phyloP scores from a whole-genome alignment of 441 rosid genomes.

The Metrosideros polymorpha region DNA sequence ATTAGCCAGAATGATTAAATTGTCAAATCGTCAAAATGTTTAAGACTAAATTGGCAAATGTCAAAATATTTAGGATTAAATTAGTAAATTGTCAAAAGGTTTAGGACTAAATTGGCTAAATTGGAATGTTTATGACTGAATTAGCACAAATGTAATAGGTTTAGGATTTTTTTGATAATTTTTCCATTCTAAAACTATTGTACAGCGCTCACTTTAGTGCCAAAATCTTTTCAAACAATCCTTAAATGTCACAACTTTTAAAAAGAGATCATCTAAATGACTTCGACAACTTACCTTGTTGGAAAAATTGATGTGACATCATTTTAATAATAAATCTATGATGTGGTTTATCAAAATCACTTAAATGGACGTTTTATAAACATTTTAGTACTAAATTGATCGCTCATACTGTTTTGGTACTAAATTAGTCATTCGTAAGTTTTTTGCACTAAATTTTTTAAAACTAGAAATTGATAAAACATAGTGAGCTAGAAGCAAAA shows the following conservation, averaged over 20 bases:
- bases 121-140: too few relatives aligned
- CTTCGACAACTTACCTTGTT: not conserved
- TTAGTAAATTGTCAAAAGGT: too few relatives aligned
- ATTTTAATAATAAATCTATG: not conserved
- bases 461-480: not conserved
- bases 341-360: not conserved
- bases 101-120: too few relatives aligned
- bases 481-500: not conserved
- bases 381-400: fast-evolving
- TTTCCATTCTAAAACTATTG: fast-evolving
- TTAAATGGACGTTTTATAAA: not conserved
- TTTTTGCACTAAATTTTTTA: not conserved
- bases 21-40: too few relatives aligned
- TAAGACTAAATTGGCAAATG: too few relatives aligned
- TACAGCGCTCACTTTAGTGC: too few relatives aligned
- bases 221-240: too few relatives aligned
- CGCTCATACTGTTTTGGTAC: not conserved
- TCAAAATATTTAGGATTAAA: too few relatives aligned
- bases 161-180: too few relatives aligned
- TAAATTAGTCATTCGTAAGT: not conserved
- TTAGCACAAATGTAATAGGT: too few relatives aligned
- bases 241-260: not conserved
- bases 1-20: too few relatives aligned
- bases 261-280: not conserved
- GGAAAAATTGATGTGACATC: not conserved